Conservation (phyloP, 2,329 filamentous ascomycete species). For the Magnaporthiopsis rhizophila region DNA sequence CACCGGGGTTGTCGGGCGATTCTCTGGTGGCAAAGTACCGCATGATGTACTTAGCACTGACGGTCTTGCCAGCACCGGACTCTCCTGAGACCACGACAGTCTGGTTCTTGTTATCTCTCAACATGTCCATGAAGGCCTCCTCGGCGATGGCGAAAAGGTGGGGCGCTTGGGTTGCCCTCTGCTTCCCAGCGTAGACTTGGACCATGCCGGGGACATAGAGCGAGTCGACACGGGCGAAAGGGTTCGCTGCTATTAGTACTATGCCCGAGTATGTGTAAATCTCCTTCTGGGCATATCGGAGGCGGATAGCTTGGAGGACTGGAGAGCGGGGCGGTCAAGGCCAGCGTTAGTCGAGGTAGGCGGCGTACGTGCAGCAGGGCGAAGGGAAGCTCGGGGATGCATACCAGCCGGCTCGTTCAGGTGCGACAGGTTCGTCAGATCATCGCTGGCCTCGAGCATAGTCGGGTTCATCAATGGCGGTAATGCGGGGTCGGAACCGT, state of each 20-base stretch:
- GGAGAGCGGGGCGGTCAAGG: constrained; percentile 15
- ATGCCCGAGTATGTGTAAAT: constrained; percentile 99
- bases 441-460: constrained; percentile 97
- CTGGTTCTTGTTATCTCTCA: constrained; percentile 92
- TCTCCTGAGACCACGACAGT: constrained; percentile 99
- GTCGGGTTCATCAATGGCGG: constrained; percentile 96
- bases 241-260: constrained; percentile 96
- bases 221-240: constrained; percentile 93
- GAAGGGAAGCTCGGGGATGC: constrained; percentile 15
- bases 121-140: constrained; percentile 99
- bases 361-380: not conserved
- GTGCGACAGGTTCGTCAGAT: constrained; percentile 94
- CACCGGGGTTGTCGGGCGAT: constrained; percentile 77
- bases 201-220: constrained; percentile 99
- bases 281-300: constrained; percentile 96
- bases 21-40: constrained; percentile 98
- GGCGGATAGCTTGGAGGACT: constrained; percentile 95
- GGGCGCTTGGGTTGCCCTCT: constrained; percentile 90
- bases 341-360: constrained; percentile 6
- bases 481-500: constrained; percentile 67
- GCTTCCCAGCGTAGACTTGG: constrained; percentile 97
- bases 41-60: constrained; percentile 99
- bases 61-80: constrained; percentile 96
- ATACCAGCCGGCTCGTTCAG: constrained; percentile 95
- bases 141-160: constrained; percentile 98